Evolutionary conservation across 2,329 filamentous ascomycete species (phyloP).

Genomic region (Paraconiothyrium brasiliense): DNA sequence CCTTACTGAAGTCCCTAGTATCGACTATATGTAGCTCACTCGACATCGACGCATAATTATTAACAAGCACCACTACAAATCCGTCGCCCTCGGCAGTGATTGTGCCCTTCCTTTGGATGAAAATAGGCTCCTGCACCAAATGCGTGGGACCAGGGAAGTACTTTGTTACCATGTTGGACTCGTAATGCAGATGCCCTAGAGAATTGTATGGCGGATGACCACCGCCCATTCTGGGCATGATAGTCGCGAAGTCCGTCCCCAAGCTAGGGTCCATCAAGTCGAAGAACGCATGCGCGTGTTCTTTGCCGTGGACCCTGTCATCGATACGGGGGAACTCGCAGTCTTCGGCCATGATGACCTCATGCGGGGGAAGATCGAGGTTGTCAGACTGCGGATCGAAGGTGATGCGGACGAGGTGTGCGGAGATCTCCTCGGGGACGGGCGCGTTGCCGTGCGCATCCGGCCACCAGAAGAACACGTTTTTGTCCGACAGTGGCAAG

Average conservation of each 20-base stretch:
- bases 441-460: slow-evolving; percentile 49
- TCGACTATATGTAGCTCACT: slow-evolving; percentile 49
- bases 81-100: slow-evolving; percentile 59
- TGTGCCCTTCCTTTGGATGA: slow-evolving; percentile 49
- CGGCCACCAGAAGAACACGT: slow-evolving; percentile 57
- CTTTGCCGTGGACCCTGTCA: slow-evolving; percentile 48
- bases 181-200: slow-evolving; percentile 55
- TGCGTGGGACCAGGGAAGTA: slow-evolving; percentile 57
- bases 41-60: slow-evolving; percentile 18
- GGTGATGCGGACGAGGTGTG: slow-evolving; percentile 37
- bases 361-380: slow-evolving; percentile 33
- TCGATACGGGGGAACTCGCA: slow-evolving; percentile 55
- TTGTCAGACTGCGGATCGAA: slow-evolving; percentile 41
- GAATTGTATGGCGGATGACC: slow-evolving; percentile 55
- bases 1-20: slow-evolving; percentile 38
- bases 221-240: slow-evolving; percentile 38
- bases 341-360: slow-evolving; percentile 42
- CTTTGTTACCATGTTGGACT: slow-evolving; percentile 50
- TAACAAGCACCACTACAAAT: slow-evolving; percentile 56
- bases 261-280: slow-evolving; percentile 51
- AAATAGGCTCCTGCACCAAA: slow-evolving; percentile 61
- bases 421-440: slow-evolving; percentile 28
- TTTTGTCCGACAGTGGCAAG: slow-evolving; percentile 49
- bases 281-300: slow-evolving; percentile 51
- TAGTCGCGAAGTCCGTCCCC: no score